phyloP scores from a whole-genome alignment of 179 eudicot species.

The Heliamphora pulchella region DNA sequence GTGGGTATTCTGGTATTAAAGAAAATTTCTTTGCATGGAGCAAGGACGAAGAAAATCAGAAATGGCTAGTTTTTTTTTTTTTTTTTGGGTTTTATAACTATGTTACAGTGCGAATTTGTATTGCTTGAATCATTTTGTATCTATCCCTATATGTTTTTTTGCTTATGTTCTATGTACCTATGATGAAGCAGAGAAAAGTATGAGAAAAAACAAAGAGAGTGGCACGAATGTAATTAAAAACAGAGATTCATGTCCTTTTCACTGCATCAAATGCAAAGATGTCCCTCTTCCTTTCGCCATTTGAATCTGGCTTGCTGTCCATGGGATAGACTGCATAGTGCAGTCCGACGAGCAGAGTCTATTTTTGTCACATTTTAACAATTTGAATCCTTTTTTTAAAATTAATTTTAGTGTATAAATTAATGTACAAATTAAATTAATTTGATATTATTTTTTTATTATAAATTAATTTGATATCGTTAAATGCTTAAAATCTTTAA shows the following conservation, averaged over 20 bases:
- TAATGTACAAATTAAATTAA: too few species aligned
- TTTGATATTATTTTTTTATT: too few species aligned
- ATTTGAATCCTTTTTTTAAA: too few species aligned
- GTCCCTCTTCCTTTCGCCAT: conserved; percentile 13
- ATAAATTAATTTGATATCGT: too few species aligned
- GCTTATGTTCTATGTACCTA: not conserved
- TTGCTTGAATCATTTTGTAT: not conserved
- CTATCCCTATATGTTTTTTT: not conserved
- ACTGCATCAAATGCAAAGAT: conserved; percentile 12
- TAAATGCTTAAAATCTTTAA: too few species aligned
- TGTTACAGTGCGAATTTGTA: not conserved
- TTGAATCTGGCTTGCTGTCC: too few species aligned
- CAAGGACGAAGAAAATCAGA: conserved; percentile 16
- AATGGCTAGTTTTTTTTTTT: conserved; percentile 9
- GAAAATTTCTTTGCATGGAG: not conserved
- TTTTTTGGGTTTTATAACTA: not conserved
- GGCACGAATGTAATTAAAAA: not conserved
- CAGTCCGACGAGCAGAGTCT: too few species aligned
- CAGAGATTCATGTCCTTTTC: not conserved
- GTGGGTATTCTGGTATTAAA: conserved; percentile 66
- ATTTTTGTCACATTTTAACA: too few species aligned
- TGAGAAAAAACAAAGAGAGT: not conserved
- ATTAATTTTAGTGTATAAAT: too few species aligned
- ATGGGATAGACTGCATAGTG: too few species aligned
- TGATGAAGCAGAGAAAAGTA: not conserved